Evolutionary conservation across 352 stramenopile species (phyloP).

Genomic region (Phytopythium helicoides): DNA sequence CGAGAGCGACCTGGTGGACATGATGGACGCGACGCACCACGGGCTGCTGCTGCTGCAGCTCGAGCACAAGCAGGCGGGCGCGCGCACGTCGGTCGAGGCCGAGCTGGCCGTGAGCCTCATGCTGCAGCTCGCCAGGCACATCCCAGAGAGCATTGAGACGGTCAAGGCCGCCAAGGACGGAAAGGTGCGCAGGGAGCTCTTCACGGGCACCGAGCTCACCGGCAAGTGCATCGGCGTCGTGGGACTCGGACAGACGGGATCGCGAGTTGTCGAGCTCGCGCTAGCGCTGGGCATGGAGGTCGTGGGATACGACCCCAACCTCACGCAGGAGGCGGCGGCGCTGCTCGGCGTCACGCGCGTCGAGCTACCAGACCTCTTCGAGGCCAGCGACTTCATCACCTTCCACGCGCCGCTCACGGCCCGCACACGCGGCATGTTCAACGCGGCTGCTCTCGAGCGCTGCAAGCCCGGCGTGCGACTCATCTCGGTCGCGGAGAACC

Average conservation of each 20-base stretch:
- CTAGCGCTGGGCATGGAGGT: constrained; percentile 67
- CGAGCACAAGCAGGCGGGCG: constrained; percentile 67
- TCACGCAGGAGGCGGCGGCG: constrained; percentile 63
- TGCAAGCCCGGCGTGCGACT: constrained; percentile 92
- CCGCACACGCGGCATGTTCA: constrained; percentile 88
- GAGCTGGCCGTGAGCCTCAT: constrained; percentile 65
- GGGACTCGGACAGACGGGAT: constrained; percentile 67
- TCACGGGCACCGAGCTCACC: constrained; percentile 57
- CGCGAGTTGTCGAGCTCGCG: constrained; percentile 74
- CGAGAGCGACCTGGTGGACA: constrained; percentile 60
- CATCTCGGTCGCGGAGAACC: constrained; percentile 77
- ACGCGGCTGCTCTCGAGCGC: constrained; percentile 65
- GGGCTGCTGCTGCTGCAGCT: constrained; percentile 75
- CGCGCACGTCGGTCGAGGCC: constrained; percentile 72
- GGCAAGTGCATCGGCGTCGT: constrained; percentile 68
- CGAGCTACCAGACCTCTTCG: constrained; percentile 63
- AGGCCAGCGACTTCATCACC: constrained; percentile 89
- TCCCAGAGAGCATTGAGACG: constrained; percentile 47
- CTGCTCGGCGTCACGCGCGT: constrained; percentile 63
- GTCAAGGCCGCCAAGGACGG: constrained; percentile 17
- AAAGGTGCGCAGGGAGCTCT: constrained; percentile 38
- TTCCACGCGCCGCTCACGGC: constrained; percentile 96
- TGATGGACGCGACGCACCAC: constrained; percentile 75
- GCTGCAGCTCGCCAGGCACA: constrained; percentile 57
- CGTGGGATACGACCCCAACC: constrained; percentile 69